Evolutionary conservation across 805 yeast genomes (phyloP), one percentile per base, ranked within the genome.

Genomic region (Scheffersomyces ergatensis): DNA sequence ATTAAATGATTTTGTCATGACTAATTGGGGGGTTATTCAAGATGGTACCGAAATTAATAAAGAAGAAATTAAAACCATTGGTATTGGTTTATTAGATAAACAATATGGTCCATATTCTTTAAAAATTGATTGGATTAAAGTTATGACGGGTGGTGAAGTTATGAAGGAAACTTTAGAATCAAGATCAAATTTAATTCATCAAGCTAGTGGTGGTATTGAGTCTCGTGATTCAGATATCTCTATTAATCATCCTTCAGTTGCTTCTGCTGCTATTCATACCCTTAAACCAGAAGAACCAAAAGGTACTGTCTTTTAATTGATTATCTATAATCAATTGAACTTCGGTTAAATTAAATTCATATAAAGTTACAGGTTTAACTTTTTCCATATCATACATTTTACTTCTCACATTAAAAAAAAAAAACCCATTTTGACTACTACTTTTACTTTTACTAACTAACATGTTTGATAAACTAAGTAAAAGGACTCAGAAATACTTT

Each of bases 31-130:
- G n/a, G 72, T 67, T 3, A 70, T 70, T 38, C 74, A 70, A 54
- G 74, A 69, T 44, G 74, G 72, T n/a, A 58, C 65, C 41, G 74
- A 67, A 47, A 66, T 87, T 58, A 84, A 86, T 57, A 78, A 76
- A 51, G 69, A 77, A 16, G 77, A 78, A 47, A 78, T 87, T 38
- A 80, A 81, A 51, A 82, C 90, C 3, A 67, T 87, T 15, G 96
- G 96, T 2, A 63, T 87, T 25, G 93, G 95, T 7, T 74, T 87
- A 33, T 72, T 85, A 36, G 96, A 88, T 58, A 77, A 82, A 41
- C 83, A 80, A 57, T 82, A 79, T 50, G 96, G 96, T 0, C 89
- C 90, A 2, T 87, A 72, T 58, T 71, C 76, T 32, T 68, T 87
- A 45, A 76, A 83, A 44, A 63, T 87, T 32, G 93, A 85, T 50